Conservation (phyloP, 169 alveolate species). For the Eimeria sp. region DNA sequence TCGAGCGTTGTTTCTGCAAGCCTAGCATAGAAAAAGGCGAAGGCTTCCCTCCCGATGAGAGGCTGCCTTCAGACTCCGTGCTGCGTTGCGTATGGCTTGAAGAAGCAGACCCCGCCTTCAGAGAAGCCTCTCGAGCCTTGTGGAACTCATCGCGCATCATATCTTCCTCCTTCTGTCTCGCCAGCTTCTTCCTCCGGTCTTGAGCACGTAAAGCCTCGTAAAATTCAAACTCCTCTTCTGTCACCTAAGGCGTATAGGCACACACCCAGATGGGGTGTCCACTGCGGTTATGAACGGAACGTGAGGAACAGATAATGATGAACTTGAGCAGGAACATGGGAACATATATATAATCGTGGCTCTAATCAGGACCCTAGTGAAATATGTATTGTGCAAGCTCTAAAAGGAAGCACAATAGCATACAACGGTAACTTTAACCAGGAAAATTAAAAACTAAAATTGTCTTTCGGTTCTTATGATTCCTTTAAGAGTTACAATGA, state of each 20-base stretch:
- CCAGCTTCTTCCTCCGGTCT: conserved; percentile 74
- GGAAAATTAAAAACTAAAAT: not conserved
- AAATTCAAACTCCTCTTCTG: conserved; percentile 84
- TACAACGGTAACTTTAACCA: not conserved
- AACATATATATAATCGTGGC: too few species aligned
- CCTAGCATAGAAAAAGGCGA: conserved; percentile 15
- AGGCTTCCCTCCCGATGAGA: conserved; percentile 5
- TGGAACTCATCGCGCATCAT: conserved; percentile 78
- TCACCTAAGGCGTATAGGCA: conserved; percentile 69
- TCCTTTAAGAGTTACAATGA: too few species aligned
- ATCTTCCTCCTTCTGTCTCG: conserved; percentile 81
- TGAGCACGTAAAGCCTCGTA: conserved; percentile 83
- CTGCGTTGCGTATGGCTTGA: not conserved
- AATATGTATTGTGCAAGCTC: too few species aligned
- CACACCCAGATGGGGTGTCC: too few species aligned
- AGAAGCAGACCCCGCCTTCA: not conserved
- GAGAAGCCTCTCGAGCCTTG: conserved; percentile 71
- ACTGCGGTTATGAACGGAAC: too few species aligned
- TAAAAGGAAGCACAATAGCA: too few species aligned
- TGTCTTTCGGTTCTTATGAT: too few species aligned
- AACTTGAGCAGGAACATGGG: too few species aligned
- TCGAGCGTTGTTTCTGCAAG: not conserved
- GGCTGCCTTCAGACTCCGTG: conserved; percentile 34
- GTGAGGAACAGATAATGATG: not conserved
- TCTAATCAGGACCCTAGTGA: too few species aligned